These are phyloP conservation scores for Mycena venus DNA, from an alignment of 768 basidiomycete genomes.

Conservation along the genomic window DNA sequence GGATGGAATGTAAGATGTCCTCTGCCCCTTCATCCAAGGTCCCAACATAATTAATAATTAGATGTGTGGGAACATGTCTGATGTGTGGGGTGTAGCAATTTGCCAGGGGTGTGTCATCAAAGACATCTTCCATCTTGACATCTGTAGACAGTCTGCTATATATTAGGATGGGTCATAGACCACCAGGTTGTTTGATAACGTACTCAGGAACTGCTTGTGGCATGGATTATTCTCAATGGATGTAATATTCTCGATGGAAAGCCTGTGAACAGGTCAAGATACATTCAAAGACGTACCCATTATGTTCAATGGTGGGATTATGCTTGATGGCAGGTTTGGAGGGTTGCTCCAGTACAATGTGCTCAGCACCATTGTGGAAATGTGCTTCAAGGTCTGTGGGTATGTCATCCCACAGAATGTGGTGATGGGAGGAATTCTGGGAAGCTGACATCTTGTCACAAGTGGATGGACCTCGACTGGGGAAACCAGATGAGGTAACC, in stretches of 20 bases:
- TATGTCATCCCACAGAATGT: slow-evolving; percentile 22
- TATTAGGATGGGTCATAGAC: too few species aligned
- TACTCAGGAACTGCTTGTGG: too few species aligned
- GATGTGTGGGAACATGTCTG: slow-evolving; percentile 2
- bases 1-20: slow-evolving; percentile 13
- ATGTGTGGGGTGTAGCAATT: slow-evolving; percentile 1
- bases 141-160: too few species aligned
- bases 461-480: slow-evolving; percentile 9
- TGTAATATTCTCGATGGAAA: neutral
- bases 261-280: too few species aligned
- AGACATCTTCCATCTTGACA: slow-evolving; percentile 9
- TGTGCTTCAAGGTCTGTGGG: slow-evolving; percentile 3
- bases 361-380: neutral
- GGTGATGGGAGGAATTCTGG: slow-evolving; percentile 27
- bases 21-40: slow-evolving; percentile 28
- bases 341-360: slow-evolving; percentile 1
- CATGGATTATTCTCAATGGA: slow-evolving; percentile 11
- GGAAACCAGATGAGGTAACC: slow-evolving; percentile 37
- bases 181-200: too few species aligned
- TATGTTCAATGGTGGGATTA: slow-evolving; percentile 43
- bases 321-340: too few species aligned
- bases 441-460: slow-evolving; percentile 24
- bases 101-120: slow-evolving; percentile 15
- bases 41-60: neutral
- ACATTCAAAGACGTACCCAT: slow-evolving; percentile 14